Conservation (phyloP, 306 rosid genomes). For the Prunus mume region DNA sequence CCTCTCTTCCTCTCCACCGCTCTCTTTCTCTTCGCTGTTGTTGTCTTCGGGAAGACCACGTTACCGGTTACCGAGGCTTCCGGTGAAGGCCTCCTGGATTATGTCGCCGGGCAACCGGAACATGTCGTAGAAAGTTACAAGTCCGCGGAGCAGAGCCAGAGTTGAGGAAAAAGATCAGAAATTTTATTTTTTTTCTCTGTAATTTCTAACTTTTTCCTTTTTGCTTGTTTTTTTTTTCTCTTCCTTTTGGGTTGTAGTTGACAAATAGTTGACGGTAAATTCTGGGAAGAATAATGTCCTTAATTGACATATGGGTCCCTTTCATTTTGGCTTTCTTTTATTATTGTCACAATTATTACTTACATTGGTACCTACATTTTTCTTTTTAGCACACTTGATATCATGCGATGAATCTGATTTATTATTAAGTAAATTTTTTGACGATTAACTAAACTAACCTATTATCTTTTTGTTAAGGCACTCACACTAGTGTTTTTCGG, state of each 20-base stretch:
- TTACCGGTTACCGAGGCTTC: conserved; percentile 33
- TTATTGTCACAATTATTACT: neutral
- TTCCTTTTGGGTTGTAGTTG: neutral
- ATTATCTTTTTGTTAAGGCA: no score
- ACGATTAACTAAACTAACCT: no score
- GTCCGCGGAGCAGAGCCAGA: conserved; percentile 28
- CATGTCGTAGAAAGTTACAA: conserved; percentile 36
- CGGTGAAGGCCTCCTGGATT: conserved; percentile 69
- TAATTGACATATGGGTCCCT: conserved; percentile 1
- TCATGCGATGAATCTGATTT: no score
- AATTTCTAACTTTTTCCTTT: neutral
- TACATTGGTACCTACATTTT: neutral
- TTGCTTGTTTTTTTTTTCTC: neutral
- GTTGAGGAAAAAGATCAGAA: neutral
- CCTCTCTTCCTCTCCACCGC: conserved; percentile 89
- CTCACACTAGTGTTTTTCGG: no score
- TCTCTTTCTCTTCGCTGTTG: conserved; percentile 63
- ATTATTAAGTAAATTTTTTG: no score
- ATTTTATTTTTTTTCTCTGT: neutral
- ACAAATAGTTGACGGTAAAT: conserved; percentile 5
- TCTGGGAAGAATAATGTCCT: conserved; percentile 12
- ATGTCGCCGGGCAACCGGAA: conserved; percentile 69
- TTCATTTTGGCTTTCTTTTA: neutral
- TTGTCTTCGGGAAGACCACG: conserved; percentile 54
- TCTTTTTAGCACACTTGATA: neutral